These are phyloP conservation scores for Ligustrum vulgare DNA, from an alignment of 257 asterid genomes.

Conservation along the genomic window DNA sequence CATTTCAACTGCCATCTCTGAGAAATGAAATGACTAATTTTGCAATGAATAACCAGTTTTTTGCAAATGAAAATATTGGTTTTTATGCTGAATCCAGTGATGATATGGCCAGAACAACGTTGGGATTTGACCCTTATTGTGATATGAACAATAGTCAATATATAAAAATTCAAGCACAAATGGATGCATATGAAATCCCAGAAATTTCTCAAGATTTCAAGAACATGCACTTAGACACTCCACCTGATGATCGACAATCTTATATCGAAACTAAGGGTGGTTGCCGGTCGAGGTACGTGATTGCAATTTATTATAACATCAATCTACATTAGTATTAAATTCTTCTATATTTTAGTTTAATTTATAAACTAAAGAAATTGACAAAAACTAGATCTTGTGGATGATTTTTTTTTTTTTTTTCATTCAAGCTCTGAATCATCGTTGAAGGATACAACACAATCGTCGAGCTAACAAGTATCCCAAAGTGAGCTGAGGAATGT, in stretches of 20 bases:
- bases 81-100: slow-evolving; percentile 15
- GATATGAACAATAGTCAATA: slow-evolving; percentile 12
- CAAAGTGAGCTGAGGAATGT: slow-evolving; percentile 43
- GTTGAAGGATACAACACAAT: slow-evolving; percentile 19
- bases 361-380: neutral
- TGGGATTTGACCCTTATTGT: slow-evolving; percentile 21
- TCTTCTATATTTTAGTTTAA: neutral
- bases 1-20: neutral
- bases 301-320: neutral
- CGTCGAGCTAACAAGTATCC: slow-evolving; percentile 12
- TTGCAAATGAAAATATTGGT: slow-evolving; percentile 11
- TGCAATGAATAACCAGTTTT: neutral
- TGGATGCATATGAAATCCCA: slow-evolving; percentile 14
- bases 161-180: slow-evolving; percentile 23
- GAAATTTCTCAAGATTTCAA: slow-evolving; percentile 15
- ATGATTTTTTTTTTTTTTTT: neutral
- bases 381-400: neutral
- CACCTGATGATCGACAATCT: slow-evolving; percentile 41
- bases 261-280: slow-evolving; percentile 36
- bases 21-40: slow-evolving; percentile 10
- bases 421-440: slow-evolving; percentile 40
- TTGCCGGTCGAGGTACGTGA: slow-evolving; percentile 40
- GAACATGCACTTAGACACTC: slow-evolving; percentile 16
- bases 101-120: neutral
- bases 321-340: neutral